phyloP scores from a whole-genome alignment of 352 stramenopile species.

The Phytophthora capsici region DNA sequence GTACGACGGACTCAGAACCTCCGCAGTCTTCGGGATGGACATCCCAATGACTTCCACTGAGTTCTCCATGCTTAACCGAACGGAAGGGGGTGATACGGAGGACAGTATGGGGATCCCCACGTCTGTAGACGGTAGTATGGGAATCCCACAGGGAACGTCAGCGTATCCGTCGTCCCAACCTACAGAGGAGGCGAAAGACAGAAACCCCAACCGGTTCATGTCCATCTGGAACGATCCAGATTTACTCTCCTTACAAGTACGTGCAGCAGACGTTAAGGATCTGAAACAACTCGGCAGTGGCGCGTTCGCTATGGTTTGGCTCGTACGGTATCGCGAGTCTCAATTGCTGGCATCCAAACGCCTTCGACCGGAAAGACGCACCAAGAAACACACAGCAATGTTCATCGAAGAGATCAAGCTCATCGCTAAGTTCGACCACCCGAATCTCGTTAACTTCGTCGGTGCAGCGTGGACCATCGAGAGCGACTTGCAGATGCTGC shows the following conservation, averaged over 20 bases:
- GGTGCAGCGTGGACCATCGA: conserved; percentile 54
- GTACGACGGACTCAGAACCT: conserved; percentile 23
- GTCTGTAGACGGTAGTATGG: conserved; percentile 20
- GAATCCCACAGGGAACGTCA: conserved; percentile 12
- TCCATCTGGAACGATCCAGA: conserved; percentile 42
- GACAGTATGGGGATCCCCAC: conserved; percentile 26
- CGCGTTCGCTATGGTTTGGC: conserved; percentile 37
- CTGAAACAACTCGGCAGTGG: conserved; percentile 33
- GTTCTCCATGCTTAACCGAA: conserved; percentile 27
- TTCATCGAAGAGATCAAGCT: conserved; percentile 59
- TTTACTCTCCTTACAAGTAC: conserved; percentile 33
- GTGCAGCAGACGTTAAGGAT: conserved; percentile 33
- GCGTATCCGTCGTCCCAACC: conserved; percentile 14
- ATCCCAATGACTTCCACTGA: conserved; percentile 33
- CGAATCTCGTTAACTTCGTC: conserved; percentile 49
- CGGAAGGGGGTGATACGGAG: conserved; percentile 6
- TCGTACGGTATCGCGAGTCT: conserved; percentile 31
- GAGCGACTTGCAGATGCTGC: conserved; percentile 48
- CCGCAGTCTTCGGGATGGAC: conserved; percentile 15
- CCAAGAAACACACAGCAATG: conserved; percentile 34
- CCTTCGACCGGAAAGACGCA: conserved; percentile 25
- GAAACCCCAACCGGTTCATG: conserved; percentile 10
- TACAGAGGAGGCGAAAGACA: conserved; percentile 8
- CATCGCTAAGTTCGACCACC: conserved; percentile 51
- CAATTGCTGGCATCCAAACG: conserved; percentile 41